Evolutionary conservation across 495 filamentous ascomycete species (phyloP).

Genomic region (Hypoxylon crocopeplum): DNA sequence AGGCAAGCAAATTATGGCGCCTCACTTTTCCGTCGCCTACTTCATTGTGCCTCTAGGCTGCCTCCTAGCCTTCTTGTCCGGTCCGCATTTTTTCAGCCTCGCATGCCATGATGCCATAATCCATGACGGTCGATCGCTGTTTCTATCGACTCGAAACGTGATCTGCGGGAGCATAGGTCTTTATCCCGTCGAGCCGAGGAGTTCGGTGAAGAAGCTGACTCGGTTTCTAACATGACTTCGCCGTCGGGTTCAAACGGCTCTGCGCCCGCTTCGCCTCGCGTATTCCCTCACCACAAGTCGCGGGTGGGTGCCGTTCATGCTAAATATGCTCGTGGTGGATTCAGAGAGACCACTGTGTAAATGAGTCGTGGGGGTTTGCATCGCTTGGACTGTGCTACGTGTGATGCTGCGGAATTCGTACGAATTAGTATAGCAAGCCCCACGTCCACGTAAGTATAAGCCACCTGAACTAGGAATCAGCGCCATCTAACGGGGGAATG

Average conservation of each 20-base stretch:
- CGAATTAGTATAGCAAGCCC: slow-evolving; percentile 5
- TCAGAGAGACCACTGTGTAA: background rate
- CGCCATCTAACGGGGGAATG: background rate
- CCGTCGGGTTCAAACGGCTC: background rate
- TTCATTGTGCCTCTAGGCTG: background rate
- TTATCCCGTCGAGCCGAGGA: slow-evolving; percentile 6
- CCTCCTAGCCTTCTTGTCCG: background rate
- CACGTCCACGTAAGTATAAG: background rate
- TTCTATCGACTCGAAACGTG: slow-evolving; percentile 14
- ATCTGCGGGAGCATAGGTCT: slow-evolving; percentile 3
- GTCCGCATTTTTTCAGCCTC: slow-evolving; percentile 18
- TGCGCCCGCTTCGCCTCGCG: background rate
- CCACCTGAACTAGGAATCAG: background rate
- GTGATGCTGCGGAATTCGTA: background rate
- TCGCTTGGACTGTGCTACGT: slow-evolving; percentile 3
- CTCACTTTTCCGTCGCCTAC: slow-evolving; percentile 9
- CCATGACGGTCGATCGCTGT: slow-evolving; percentile 10
- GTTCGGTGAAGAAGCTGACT: background rate
- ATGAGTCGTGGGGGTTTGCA: slow-evolving; percentile 16
- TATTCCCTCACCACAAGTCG: background rate
- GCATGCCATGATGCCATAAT: slow-evolving; percentile 7
- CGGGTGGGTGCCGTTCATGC: slow-evolving; percentile 1
- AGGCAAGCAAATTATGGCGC: slow-evolving; percentile 3
- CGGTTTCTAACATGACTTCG: slow-evolving; percentile 2
- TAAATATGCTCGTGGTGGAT: background rate